Evolutionary conservation across 495 filamentous ascomycete species (phyloP), one percentile per base, ranked within the genome.

Genomic region (Friedmanniomyces simplex): DNA sequence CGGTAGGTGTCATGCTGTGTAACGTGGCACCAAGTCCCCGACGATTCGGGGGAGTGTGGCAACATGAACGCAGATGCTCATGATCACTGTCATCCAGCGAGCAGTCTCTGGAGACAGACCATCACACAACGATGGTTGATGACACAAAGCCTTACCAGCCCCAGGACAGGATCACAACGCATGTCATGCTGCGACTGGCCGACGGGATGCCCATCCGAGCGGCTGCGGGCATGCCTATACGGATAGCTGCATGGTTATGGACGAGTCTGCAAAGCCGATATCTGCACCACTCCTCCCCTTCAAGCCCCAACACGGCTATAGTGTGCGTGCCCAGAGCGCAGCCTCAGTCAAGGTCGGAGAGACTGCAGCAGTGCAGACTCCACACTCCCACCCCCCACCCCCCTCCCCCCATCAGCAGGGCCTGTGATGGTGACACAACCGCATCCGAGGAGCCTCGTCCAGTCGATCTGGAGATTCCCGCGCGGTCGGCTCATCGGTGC

Each of bases 281-380:
- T 50, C 16, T 39, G 26, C 55, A 48, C 55, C 55, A 58, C 39
- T 21, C 14, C 55, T 57, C 13, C 12, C 36, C 28, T 10, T n/a
- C 30, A 39, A 34, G 18, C 32, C 48, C 55, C 34, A 45, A 52
- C 12, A 45, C 20, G 32, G 49, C 48, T 24, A 26, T 30, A 12
- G 54, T 20, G 49, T 34, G 49, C 49, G 25, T 51, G 52, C 36
- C 18, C 37, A 43, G n/a, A n/a, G 22, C 25, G 58, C 52, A 55
- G 34, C 52, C 48, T 49, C 26, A 7, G 43, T 61, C 53, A 12
- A 61, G 53, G 24, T 50, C 13, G 16, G 22, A 48, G 36, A 52
- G 30, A 24, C 46, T 49, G 46, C 46, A 54, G 16, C 8, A 37
- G 16, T 45, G 46, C 34, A 20, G 34, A 45, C 21, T 22, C 51